Conservation (phyloP, 768 basidiomycete genomes). For the Sarcodon sp. region DNA sequence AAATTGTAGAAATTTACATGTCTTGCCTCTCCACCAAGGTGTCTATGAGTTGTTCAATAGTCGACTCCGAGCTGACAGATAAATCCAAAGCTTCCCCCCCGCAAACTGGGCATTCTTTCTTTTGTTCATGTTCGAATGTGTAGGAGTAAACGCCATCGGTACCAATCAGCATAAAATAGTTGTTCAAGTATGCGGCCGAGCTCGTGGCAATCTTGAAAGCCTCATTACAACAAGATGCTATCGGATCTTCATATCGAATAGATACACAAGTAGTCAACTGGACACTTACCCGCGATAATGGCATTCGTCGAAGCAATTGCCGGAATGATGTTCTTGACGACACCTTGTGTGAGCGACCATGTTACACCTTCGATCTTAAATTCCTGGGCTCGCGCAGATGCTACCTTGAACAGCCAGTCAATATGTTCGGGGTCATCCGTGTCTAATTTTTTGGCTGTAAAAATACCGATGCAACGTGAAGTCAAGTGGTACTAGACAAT, state of each 20-base stretch:
- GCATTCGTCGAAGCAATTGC: slow-evolving; percentile 99
- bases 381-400: slow-evolving; percentile 73
- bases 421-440: slow-evolving; percentile 98
- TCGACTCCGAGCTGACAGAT: slow-evolving; percentile 54
- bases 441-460: slow-evolving; percentile 85
- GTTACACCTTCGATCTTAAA: slow-evolving; percentile 98
- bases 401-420: slow-evolving; percentile 78
- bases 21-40: slow-evolving; percentile 79
- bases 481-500: not conserved
- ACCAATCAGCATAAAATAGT: slow-evolving; percentile 98
- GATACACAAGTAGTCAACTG: not conserved
- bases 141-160: slow-evolving; percentile 95
- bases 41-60: slow-evolving; percentile 82
- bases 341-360: slow-evolving; percentile 94
- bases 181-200: slow-evolving; percentile 88
- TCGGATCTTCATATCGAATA: not conserved
- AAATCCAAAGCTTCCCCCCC: slow-evolving; percentile 82
- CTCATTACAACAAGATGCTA: slow-evolving; percentile 96
- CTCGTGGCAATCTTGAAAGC: slow-evolving; percentile 98
- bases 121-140: slow-evolving; percentile 92
- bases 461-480: not conserved
- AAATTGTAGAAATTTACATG: slow-evolving; percentile 43
- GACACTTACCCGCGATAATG: slow-evolving; percentile 74
- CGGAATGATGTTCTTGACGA: slow-evolving; percentile 99
- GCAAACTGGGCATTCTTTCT: slow-evolving; percentile 92